Evolutionary conservation across 2,329 filamentous ascomycete species (phyloP), one percentile per base, ranked within the genome.

Genomic region (Paraconiothyrium brasiliense): DNA sequence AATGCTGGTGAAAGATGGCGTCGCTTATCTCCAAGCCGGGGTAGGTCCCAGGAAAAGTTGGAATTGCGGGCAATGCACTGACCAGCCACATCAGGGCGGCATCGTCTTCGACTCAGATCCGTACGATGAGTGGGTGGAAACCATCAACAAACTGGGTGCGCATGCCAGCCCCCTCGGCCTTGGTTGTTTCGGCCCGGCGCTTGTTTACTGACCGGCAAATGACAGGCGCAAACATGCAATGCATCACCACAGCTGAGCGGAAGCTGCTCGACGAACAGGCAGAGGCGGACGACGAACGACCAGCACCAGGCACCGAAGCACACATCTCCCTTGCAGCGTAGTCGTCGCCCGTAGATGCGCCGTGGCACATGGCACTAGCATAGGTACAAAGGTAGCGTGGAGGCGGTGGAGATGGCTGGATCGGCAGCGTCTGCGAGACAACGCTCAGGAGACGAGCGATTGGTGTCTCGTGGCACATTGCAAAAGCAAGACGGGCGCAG

Each of bases 91-190:
- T 32, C 62, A 75, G 73, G 74, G 74, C 57, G 75, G 75, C 39
- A 78, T 78, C 57, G 76, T 78, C 1, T 77, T 76, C 65, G 95
- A 98, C 79, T 96, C 92, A 44, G 94, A 97, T 75, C 91, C 86
- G 37, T 90, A 91, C 71, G 92, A 97, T 67, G 95, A 98, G 80
- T 97, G 94, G 84, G 87, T 94, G 80, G 93, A 98, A 86, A 97
- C 96, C 67, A 92, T 95, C 82, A 98, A 99, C 84, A 99, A 99
- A 85, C 84, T 97, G 51, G 89, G 91, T 77, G 67, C 48, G 72
- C 50, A 66, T 60, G 41, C 47, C 59, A 61, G 49, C 57, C 58
- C 44, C 54, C 37, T 22, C 4, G 1, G 6, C 27, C 27, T 41
- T 41, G 43, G 50, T 52, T 37, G 55, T 54, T 52, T 58, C 51